These are phyloP conservation scores for Candida germanica DNA, from an alignment of 805 yeast genomes.

Conservation along the genomic window DNA sequence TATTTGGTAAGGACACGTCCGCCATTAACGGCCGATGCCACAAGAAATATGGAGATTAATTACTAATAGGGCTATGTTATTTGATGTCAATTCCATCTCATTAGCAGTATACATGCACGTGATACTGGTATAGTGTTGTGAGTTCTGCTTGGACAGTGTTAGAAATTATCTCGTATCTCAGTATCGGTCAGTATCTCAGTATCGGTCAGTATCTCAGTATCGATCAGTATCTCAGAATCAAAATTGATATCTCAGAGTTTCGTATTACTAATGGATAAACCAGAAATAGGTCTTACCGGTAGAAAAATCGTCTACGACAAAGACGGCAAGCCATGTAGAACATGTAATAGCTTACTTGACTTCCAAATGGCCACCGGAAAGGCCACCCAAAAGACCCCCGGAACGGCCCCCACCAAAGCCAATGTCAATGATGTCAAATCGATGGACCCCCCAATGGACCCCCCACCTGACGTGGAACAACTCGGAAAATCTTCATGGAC, in stretches of 20 bases:
- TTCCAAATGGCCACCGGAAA: conserved; percentile 58
- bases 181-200: no score
- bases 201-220: no score
- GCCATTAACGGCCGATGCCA: no score
- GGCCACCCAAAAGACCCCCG: not conserved
- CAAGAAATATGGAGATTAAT: no score
- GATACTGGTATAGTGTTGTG: no score
- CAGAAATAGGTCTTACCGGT: conserved; percentile 57
- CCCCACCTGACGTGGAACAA: conserved; percentile 83
- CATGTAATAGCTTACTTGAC: conserved; percentile 81
- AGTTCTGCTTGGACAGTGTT: no score
- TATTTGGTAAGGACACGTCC: no score
- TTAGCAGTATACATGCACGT: no score
- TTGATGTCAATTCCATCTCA: no score
- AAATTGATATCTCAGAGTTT: not conserved
- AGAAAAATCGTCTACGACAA: conserved; percentile 73
- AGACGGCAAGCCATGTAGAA: conserved; percentile 93
- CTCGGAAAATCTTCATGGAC: conserved; percentile 93
- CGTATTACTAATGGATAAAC: conserved; percentile 16
- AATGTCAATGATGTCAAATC: conserved; percentile 18
- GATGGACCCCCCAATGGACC: conserved; percentile 36
- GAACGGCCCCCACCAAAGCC: conserved; percentile 1
- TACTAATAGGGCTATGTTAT: no score
- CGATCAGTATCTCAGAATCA: no score
- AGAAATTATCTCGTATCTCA: no score